These are phyloP conservation scores for Claviceps citrina DNA, from an alignment of 2,329 filamentous ascomycete species.

Conservation along the genomic window DNA sequence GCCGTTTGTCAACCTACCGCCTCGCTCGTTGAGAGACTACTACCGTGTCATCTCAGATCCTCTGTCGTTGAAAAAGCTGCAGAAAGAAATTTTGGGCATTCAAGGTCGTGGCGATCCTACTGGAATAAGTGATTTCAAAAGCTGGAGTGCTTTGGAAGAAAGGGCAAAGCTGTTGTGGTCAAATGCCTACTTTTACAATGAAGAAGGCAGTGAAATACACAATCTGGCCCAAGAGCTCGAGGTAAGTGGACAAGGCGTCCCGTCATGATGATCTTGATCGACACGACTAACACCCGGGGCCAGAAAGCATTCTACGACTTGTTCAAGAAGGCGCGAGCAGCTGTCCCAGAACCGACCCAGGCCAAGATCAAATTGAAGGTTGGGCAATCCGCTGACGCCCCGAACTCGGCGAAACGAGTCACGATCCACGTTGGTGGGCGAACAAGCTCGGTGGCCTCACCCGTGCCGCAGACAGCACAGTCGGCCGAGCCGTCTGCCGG, in stretches of 20 bases:
- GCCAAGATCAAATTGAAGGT: constrained; percentile 73
- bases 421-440: constrained; percentile 55
- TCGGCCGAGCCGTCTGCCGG: constrained; percentile 11
- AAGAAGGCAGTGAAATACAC: constrained; percentile 77
- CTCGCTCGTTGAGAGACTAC: constrained; percentile 66
- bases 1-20: constrained; percentile 65
- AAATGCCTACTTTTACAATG: constrained; percentile 81
- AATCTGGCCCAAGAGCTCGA: constrained; percentile 63
- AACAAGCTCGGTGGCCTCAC: constrained; percentile 37
- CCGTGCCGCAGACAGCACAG: constrained; percentile 24
- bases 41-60: constrained; percentile 73
- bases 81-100: constrained; percentile 61
- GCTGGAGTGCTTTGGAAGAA: constrained; percentile 68
- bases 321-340: constrained; percentile 55
- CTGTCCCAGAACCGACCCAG: constrained; percentile 55
- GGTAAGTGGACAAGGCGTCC: constrained; percentile 28
- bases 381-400: constrained; percentile 29
- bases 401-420: constrained; percentile 43
- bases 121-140: constrained; percentile 55
- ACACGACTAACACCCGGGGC: constrained; percentile 6
- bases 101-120: constrained; percentile 52
- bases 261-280: neutral
- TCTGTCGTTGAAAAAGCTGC: constrained; percentile 59
- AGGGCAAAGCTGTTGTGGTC: constrained; percentile 70
- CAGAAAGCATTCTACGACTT: constrained; percentile 55